These are phyloP conservation scores for Quercus mongolica DNA, from an alignment of 306 rosid species.

Conservation along the genomic window DNA sequence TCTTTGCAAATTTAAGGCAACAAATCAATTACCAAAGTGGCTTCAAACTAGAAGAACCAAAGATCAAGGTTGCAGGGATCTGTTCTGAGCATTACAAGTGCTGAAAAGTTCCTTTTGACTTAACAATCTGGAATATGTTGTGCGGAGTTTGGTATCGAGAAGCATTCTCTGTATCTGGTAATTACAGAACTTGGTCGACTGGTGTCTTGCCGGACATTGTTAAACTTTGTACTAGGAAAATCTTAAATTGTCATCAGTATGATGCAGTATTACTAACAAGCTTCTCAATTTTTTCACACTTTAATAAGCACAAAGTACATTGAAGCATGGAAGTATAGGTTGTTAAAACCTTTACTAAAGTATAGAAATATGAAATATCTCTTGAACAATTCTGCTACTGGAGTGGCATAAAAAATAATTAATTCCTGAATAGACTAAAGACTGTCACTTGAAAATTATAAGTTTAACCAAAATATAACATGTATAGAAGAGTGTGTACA, in stretches of 20 bases:
- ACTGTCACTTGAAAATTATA: neutral
- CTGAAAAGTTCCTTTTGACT: conserved; percentile 72
- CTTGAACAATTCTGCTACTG: neutral
- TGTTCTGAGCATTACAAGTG: conserved; percentile 81
- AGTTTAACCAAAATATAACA: neutral
- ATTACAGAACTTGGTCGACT: conserved; percentile 87
- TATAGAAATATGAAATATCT: conserved; percentile 19
- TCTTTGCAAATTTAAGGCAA: conserved; percentile 62
- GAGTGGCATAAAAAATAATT: neutral
- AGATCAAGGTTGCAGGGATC: conserved; percentile 83
- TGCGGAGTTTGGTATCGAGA: conserved; percentile 64
- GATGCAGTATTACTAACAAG: conserved; percentile 8
- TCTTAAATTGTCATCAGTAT: conserved; percentile 14
- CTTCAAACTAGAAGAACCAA: conserved; percentile 90
- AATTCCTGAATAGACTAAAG: neutral
- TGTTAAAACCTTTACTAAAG: conserved; percentile 3
- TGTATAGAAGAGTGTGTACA: neutral
- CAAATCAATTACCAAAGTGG: conserved; percentile 82
- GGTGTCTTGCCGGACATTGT: conserved; percentile 76
- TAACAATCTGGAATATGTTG: conserved; percentile 57
- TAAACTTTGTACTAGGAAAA: conserved; percentile 27
- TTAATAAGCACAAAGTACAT: conserved; percentile 12
- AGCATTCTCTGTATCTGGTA: conserved; percentile 90
- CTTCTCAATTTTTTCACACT: conserved; percentile 26
- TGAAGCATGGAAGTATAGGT: conserved; percentile 15